A percentile compares a stretch with the other conserved stretches of the same genome.
These are phyloP conservation scores for Rhynchospora breviuscula DNA, from an alignment of 176 grass and related monocot species.

Conservation along the genomic window DNA sequence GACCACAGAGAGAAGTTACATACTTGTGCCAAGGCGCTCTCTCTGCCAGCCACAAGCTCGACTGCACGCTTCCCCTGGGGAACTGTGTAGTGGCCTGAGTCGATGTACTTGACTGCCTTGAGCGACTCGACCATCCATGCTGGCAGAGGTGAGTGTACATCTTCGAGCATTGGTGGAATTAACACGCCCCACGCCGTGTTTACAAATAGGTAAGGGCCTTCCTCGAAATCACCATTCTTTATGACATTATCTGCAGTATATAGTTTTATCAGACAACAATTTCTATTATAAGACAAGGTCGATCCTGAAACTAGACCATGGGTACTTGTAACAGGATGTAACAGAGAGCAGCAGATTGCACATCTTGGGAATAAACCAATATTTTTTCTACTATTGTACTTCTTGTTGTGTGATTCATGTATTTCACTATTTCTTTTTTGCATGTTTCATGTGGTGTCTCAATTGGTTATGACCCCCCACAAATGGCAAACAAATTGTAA, in stretches of 20 bases:
- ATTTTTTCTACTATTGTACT: background rate
- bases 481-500: background rate
- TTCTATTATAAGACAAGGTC: background rate
- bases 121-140: constrained; percentile 67
- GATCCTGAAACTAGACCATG: background rate
- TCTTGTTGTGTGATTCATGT: background rate
- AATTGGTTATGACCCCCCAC: background rate
- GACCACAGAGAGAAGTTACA: background rate
- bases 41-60: constrained; percentile 67
- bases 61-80: constrained; percentile 66
- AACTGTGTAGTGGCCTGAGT: constrained; percentile 73
- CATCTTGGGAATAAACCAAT: background rate
- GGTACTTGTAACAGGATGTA: background rate
- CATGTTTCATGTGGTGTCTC: background rate
- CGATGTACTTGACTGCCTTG: constrained; percentile 88
- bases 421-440: background rate
- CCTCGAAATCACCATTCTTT: constrained; percentile 92
- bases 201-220: constrained; percentile 63
- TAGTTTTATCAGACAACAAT: background rate
- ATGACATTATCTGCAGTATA: constrained; percentile 42
- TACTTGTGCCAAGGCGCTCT: constrained; percentile 53
- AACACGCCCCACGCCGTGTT: constrained; percentile 65
- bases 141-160: constrained; percentile 86
- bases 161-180: constrained; percentile 76
- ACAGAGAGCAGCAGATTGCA: background rate